Evolutionary conservation across 345 rosid species (phyloP), one percentile per base, ranked within the genome.

Genomic region (Gossypium bickii): DNA sequence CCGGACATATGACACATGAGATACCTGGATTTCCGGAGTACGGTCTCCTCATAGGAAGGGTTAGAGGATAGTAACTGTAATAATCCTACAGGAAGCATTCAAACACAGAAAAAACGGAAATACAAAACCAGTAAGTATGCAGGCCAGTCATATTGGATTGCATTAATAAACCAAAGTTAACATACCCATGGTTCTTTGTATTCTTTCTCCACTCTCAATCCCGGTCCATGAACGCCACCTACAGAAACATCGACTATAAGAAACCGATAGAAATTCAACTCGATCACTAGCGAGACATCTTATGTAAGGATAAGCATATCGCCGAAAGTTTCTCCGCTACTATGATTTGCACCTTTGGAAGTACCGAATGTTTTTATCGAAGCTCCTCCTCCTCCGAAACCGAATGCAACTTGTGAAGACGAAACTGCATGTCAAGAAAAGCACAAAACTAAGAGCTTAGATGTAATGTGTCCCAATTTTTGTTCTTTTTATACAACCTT

Each of bases 171-270:
- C 73, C 49, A 70, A 10, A 69, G 63, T 80, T 72, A 47, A 77
- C 94, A n/a, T 52, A 93, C 97, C 98, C 98, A 94, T 74, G 97
- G 97, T 80, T 94, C 98, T 60, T 78, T 62, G 76, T 94, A 90
- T 73, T 85, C 89, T 77, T 83, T 87, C 76, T 79, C 86, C 78
- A 53, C 78, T 43, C 82, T 78, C 9, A 70, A 55, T 41, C 76
- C 77, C 38, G 85, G 77, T 71, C 75, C 69, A 81, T 55, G 48
- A 66, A 80, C 83, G 82, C 77, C 77, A 78, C 78, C 94, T 88
- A 83, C 78, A 72, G 72, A 81, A 78, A 63, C 41, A 57, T 16
- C 38, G 72, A 17, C 2, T 48, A n/a, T 20, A 64, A n/a, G 1
- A 74, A 71, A 80, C 65, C 59, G 62, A 52, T 67, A 29, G 17